Base-by-base conservation (phyloP, 169 alveolate species). In the Plasmodium knowlesi region DNA sequence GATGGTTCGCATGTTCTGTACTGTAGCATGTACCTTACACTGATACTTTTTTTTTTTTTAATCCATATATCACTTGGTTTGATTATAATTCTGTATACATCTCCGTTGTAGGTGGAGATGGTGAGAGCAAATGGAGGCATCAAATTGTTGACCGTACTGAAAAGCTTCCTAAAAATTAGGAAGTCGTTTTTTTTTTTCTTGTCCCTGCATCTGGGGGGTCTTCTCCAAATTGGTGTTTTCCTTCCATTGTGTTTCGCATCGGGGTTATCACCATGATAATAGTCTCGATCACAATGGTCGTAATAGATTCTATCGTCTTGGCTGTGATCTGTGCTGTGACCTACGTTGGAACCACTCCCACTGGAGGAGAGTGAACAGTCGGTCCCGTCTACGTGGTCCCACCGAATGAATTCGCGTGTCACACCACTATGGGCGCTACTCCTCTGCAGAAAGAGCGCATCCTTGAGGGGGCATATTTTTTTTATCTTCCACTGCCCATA, bases 11-110 rank as follows among this genome's bases (percentile, higher is more conserved):
- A 41, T 25, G 50, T 76, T 82, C 28, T 91, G 25, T 91, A 91
- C 10, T 91, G 92, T 12, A 91, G 57, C 32, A 82, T 28, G 57
- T 91, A 91, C 28, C 95, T 61, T 22, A 91, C 92, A 25, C 92
- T 82, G 19, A 91, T 39, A 28, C 95, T 91, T 46, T 91, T 91
- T 82, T 57, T 39, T 70, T 91, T 91, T 39, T 91, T 91, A 3
- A 91, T 72, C 95, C 95, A 91, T 30, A 91, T 91, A 53, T 91
- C 95, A 72, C 81, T 91, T 10, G 95, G 92, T 39, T 91, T 91
- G 8, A 91, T 82, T 22, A 22, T 34, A 6, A 91, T 34, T 91
- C 71, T 82, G 78, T 91, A 91, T 14, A 91, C 19, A 10, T 91
- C 95, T 1, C 41, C 30, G 71, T 91, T 82, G 30, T 70, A 81